These are phyloP conservation scores for Cordia subcordata DNA, from an alignment of 257 asterid species.

Conservation along the genomic window DNA sequence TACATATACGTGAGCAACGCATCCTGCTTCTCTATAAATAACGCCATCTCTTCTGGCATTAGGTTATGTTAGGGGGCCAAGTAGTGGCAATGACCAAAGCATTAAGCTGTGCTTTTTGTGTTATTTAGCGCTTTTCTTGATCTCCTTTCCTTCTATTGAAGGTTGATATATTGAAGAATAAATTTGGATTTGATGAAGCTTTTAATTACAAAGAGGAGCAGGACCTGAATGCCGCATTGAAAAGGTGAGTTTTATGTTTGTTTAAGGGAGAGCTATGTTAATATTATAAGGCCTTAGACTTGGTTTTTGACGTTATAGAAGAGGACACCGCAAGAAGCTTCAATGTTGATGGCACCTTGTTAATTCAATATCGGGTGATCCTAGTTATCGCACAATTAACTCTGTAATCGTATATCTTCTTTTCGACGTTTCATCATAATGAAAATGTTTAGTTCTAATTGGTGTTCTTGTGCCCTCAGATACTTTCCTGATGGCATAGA, in stretches of 20 bases:
- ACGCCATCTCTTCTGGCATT: too few species aligned
- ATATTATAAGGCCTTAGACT: background rate
- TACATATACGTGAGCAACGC: too few species aligned
- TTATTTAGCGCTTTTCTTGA: background rate
- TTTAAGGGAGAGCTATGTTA: background rate
- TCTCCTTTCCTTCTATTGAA: background rate
- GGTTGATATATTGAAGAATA: constrained; percentile 32
- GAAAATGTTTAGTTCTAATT: background rate
- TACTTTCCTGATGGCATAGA: constrained; percentile 42
- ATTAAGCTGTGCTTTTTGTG: background rate
- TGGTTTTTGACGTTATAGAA: too few species aligned
- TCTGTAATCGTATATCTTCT: too few species aligned
- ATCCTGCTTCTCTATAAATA: too few species aligned
- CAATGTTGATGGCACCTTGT: too few species aligned
- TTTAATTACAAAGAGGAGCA: constrained; percentile 34
- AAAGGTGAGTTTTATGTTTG: constrained; percentile 19
- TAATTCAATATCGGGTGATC: too few species aligned
- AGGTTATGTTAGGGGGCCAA: too few species aligned
- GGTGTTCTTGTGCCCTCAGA: constrained; percentile 12
- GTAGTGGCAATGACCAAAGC: background rate
- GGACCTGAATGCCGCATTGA: constrained; percentile 23
- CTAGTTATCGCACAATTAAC: too few species aligned
- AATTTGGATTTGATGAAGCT: constrained; percentile 33
- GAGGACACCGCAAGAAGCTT: too few species aligned
- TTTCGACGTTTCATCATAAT: background rate